phyloP scores from a whole-genome alignment of 2,329 filamentous ascomycete species.

The Penicillium sp. region DNA sequence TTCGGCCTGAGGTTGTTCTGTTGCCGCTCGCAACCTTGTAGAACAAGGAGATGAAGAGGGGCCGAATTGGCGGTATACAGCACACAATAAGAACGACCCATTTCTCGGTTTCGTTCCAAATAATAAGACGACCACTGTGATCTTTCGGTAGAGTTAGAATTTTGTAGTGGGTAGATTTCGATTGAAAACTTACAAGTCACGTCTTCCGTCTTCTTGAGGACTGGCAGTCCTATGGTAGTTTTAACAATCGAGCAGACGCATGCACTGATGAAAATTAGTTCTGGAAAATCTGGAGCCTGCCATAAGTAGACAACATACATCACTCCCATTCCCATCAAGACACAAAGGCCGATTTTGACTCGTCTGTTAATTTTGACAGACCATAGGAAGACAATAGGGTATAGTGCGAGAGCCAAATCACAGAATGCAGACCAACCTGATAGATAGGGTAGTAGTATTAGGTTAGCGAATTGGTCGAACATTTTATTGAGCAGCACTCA shows the following conservation, averaged over 20 bases:
- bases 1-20: background rate
- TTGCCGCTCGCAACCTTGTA: constrained; percentile 2
- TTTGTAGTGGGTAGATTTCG: background rate
- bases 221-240: constrained; percentile 10
- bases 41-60: constrained; percentile 12
- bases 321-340: constrained; percentile 32
- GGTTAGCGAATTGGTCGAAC: background rate
- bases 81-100: constrained; percentile 31
- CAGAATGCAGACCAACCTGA: constrained; percentile 20
- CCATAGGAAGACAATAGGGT: constrained; percentile 29
- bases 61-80: constrained; percentile 24
- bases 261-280: constrained; percentile 3
- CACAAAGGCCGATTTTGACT: constrained; percentile 30
- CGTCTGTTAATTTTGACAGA: constrained; percentile 22
- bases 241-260: constrained; percentile 25
- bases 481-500: constrained; percentile 6
- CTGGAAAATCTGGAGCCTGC: background rate
- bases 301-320: constrained; percentile 13
- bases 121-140: constrained; percentile 16
- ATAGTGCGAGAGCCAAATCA: constrained; percentile 30
- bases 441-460: background rate
- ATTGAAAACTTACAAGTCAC: constrained; percentile 15
- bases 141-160: constrained; percentile 5
- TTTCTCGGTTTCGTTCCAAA: constrained; percentile 29
- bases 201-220: constrained; percentile 15